Conservation (phyloP, 163 green algal genomes). For the Coccomyxa subellipsoidea region DNA sequence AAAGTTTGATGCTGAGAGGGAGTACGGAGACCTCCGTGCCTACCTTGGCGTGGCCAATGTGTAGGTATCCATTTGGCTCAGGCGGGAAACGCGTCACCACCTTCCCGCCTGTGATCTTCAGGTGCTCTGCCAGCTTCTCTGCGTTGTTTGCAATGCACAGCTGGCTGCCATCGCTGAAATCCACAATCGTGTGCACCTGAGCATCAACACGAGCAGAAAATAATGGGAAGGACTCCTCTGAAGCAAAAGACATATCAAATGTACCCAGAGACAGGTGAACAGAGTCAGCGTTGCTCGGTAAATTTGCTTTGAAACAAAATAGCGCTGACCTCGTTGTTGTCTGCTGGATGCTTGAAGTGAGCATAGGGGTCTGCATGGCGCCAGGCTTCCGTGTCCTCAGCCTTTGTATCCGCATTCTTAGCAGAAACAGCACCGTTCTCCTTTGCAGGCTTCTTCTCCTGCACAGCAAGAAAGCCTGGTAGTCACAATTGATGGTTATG, state of each 20-base stretch:
- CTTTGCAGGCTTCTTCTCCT: constrained; percentile 20
- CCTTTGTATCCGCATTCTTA: constrained; percentile 1
- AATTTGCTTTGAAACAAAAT: not conserved
- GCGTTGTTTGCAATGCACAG: constrained; percentile 84
- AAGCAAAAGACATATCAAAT: not conserved
- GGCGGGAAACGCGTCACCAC: constrained; percentile 95
- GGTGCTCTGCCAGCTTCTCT: constrained; percentile 72
- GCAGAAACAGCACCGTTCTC: not conserved
- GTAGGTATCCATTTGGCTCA: constrained; percentile 99
- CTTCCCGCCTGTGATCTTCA: constrained; percentile 65
- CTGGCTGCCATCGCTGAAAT: constrained; percentile 65
- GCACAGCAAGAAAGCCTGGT: not conserved
- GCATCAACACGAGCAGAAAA: not conserved
- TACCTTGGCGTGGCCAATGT: constrained; percentile 99
- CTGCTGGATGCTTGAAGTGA: constrained; percentile 62
- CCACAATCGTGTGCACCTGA: constrained; percentile 77
- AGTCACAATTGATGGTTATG: not conserved
- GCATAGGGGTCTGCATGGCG: constrained; percentile 49
- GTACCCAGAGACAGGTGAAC: too few species aligned
- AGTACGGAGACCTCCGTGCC: not conserved
- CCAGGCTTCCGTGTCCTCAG: constrained; percentile 16
- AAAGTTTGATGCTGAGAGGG: too few species aligned
- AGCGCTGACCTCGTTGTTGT: constrained; percentile 70
- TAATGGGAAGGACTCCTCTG: not conserved
- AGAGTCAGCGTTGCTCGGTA: too few species aligned